phyloP scores from a whole-genome alignment of 164 flowering plant genomes.

The Piper betle region DNA sequence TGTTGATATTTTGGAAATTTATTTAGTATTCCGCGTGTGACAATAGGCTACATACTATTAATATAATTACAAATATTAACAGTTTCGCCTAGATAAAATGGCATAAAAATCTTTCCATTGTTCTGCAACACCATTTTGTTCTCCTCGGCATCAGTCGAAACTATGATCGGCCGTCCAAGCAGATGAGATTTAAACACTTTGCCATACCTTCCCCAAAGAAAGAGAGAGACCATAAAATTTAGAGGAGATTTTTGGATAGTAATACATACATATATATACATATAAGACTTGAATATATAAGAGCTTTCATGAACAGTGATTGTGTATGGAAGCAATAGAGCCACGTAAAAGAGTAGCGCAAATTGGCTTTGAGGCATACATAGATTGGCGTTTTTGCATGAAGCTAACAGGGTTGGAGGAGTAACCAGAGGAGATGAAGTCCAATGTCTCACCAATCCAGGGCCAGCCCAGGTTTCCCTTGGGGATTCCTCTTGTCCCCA shows the following conservation, averaged over 20 bases:
- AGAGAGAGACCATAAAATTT: not conserved
- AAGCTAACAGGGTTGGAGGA: conserved; percentile 63
- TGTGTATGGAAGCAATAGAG: not conserved
- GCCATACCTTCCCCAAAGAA: conserved; percentile 43
- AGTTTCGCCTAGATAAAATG: conserved; percentile 82
- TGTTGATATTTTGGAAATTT: too few species aligned
- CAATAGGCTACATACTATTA: too few species aligned
- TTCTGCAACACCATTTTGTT: conserved; percentile 73
- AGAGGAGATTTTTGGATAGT: too few species aligned
- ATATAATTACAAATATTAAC: too few species aligned
- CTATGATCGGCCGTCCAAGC: conserved; percentile 65
- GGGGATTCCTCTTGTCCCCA: conserved; percentile 28
- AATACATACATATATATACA: not conserved
- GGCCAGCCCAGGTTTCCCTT: conserved; percentile 87
- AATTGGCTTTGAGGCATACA: conserved; percentile 28
- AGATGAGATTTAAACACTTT: conserved; percentile 80
- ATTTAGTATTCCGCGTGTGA: too few species aligned
- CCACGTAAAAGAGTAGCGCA: not conserved
- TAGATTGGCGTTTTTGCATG: conserved; percentile 68
- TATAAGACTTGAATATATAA: not conserved
- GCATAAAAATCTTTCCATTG: conserved; percentile 56
- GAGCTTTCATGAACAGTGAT: not conserved
- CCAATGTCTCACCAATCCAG: conserved; percentile 75
- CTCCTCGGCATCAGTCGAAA: conserved; percentile 83
- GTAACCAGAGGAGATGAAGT: conserved; percentile 70